Evolutionary conservation across 164 flowering plant species (phyloP), one percentile per base, ranked within the genome.

Genomic region (Chimonanthus praecox): DNA sequence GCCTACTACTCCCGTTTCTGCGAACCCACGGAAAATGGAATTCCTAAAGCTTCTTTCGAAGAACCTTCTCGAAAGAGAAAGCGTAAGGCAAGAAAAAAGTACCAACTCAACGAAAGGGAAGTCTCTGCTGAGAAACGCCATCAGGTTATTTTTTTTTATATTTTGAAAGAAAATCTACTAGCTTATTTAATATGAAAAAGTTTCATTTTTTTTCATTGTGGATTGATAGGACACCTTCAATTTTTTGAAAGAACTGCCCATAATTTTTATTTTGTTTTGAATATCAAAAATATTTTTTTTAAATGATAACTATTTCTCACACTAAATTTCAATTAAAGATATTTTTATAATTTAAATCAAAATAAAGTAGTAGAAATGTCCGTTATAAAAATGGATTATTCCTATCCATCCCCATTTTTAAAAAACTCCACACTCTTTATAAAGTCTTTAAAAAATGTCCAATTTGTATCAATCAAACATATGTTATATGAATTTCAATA

Each of bases 1-100:
- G 68, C 80, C 2, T 95, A 95, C 80, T 95, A 95, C 83, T 80
- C 90, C 48, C 98, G 99, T n/a, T 88, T 85, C 81, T 87, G 89
- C 81, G 75, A 79, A 44, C 46, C 79, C 64, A 47, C 3, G 5
- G 58, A 5, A 9, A 64, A 47, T n/a, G 64, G 5, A 47, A 69
- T 77, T 20, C 16, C 73, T 46, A 64, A 58, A 61, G 68, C 54
- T 68, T 60, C 81, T 67, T 15, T 4, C 10, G 66, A 11, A 20
- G 48, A 43, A 13, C 75, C 49, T 47, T 48, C 83, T 15, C 20
- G 70, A 47, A 4, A 81, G 75, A 76, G 90, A 58, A 90, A 90
- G 71, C 85, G 93, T 4, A 90, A 83, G 66, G 51, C 77, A 80
- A 73, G 78, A 63, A 74, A 74, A 58, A 47, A 75, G 16, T 76